A percentile compares a stretch with the other conserved stretches of the same genome.
Evolutionary conservation across 1,139 yeast species (phyloP).

Genomic region (Candida tunisiensis): DNA sequence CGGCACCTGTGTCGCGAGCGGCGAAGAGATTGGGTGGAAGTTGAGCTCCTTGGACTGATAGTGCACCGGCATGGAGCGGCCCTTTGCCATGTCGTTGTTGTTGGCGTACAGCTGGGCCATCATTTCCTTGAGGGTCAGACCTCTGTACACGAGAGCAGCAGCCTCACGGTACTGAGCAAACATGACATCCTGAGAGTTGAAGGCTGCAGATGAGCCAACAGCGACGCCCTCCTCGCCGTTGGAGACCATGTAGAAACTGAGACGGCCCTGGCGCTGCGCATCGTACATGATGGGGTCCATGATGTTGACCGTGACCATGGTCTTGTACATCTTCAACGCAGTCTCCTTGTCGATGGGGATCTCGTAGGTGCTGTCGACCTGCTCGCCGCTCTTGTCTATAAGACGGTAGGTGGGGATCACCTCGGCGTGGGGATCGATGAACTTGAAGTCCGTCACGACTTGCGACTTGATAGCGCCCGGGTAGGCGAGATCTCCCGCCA

Average conservation of each 20-base stretch:
- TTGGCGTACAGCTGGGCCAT: conserved; percentile 20
- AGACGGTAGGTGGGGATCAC: conserved; percentile 17
- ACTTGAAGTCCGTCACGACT: conserved; percentile 10
- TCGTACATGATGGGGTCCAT: conserved; percentile 18
- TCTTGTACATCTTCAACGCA: conserved; percentile 15
- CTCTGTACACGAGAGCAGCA: conserved; percentile 19
- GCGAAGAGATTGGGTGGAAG: conserved; percentile 21
- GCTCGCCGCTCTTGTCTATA: conserved; percentile 14
- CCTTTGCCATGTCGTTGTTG: conserved; percentile 15
- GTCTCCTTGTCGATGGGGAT: conserved; percentile 12
- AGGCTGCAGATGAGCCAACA: conserved; percentile 20
- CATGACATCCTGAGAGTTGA: conserved; percentile 15
- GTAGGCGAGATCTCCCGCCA: conserved; percentile 4
- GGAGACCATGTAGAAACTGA: conserved; percentile 20
- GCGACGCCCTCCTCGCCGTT: conserved; percentile 23
- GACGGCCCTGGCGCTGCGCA: conserved; percentile 21
- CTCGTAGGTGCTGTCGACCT: conserved; percentile 10
- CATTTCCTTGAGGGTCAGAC: conserved; percentile 16
- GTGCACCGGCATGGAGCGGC: conserved; percentile 22
- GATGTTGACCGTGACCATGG: conserved; percentile 13
- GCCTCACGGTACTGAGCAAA: conserved; percentile 21
- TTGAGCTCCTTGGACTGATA: conserved; percentile 14
- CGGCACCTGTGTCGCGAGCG: conserved; percentile 20
- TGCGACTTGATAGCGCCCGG: conserved; percentile 16
- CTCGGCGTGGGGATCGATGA: conserved; percentile 10